These are phyloP conservation scores for Nothophytophthora sp. DNA, from an alignment of 352 stramenopile species.

Conservation along the genomic window DNA sequence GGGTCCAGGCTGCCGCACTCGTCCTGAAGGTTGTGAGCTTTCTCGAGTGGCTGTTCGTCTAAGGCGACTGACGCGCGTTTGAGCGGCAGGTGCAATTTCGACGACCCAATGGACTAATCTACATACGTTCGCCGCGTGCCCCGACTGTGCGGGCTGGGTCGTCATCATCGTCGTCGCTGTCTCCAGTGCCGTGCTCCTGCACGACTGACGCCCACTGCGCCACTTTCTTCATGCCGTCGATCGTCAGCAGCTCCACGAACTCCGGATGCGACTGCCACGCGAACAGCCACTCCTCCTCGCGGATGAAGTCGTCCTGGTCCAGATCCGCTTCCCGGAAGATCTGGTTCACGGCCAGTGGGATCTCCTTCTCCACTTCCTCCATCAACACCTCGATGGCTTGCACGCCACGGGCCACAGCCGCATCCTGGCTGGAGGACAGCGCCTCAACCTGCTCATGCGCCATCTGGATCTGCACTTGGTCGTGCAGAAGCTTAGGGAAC, in stretches of 20 bases:
- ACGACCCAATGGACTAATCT: conserved; percentile 37
- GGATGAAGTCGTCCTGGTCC: conserved; percentile 80
- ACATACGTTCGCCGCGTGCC: conserved; percentile 65
- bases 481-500: conserved; percentile 70
- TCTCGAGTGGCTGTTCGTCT: too few relatives aligned
- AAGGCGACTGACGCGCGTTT: too few relatives aligned
- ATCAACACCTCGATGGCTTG: conserved; percentile 68
- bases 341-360: conserved; percentile 82
- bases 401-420: conserved; percentile 54
- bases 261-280: conserved; percentile 78
- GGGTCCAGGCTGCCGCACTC: too few relatives aligned
- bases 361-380: conserved; percentile 81
- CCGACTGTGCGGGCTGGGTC: conserved; percentile 26
- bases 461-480: conserved; percentile 75
- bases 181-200: conserved; percentile 21
- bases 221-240: conserved; percentile 87
- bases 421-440: conserved; percentile 40
- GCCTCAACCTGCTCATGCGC: conserved; percentile 37
- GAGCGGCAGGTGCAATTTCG: too few relatives aligned
- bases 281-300: conserved; percentile 81
- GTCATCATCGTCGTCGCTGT: conserved; percentile 26
- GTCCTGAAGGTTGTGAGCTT: too few relatives aligned
- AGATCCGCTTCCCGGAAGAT: conserved; percentile 80
- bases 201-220: conserved; percentile 77
- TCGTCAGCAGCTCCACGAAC: conserved; percentile 83